phyloP scores from a whole-genome alignment of 805 yeast species.

The Candida suzukii region DNA sequence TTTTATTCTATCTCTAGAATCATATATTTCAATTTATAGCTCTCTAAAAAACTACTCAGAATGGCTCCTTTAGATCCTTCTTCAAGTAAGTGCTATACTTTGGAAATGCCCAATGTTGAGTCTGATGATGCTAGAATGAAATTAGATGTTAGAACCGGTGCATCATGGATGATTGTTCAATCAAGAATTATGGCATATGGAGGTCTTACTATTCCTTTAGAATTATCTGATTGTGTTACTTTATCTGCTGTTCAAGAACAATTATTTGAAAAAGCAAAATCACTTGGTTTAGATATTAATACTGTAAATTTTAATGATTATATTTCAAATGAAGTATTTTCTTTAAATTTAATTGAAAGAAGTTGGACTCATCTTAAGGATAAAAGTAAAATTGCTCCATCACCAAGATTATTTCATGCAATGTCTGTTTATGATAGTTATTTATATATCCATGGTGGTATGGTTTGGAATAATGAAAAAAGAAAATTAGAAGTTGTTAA shows the following conservation, averaged over 20 bases:
- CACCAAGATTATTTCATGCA: constrained; percentile 54
- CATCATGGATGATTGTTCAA: constrained; percentile 49
- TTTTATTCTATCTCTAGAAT: no score
- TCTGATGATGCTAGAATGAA: constrained; percentile 44
- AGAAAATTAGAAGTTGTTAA: constrained; percentile 40
- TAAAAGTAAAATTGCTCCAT: constrained; percentile 21
- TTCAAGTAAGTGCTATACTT: constrained; percentile 49
- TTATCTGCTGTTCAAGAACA: constrained; percentile 31
- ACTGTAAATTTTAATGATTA: constrained; percentile 23
- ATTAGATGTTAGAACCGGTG: constrained; percentile 61
- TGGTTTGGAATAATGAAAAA: constrained; percentile 31
- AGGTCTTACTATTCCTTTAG: constrained; percentile 57
- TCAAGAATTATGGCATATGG: constrained; percentile 61
- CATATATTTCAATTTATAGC: no score
- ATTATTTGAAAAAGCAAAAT: constrained; percentile 28
- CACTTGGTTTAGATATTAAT: constrained; percentile 4
- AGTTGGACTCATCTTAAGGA: constrained; percentile 43
- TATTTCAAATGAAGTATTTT: constrained; percentile 59
- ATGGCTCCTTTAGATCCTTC: constrained; percentile 66
- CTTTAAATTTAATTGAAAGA: constrained; percentile 50
- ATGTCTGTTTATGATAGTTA: constrained; percentile 42
- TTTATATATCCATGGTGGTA: constrained; percentile 61
- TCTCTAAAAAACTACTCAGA: neutral
- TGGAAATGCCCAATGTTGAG: constrained; percentile 47
- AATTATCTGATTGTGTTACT: constrained; percentile 31